These are phyloP conservation scores for Ascoidea rubescens DNA, from an alignment of 805 yeast genomes.

Conservation along the genomic window DNA sequence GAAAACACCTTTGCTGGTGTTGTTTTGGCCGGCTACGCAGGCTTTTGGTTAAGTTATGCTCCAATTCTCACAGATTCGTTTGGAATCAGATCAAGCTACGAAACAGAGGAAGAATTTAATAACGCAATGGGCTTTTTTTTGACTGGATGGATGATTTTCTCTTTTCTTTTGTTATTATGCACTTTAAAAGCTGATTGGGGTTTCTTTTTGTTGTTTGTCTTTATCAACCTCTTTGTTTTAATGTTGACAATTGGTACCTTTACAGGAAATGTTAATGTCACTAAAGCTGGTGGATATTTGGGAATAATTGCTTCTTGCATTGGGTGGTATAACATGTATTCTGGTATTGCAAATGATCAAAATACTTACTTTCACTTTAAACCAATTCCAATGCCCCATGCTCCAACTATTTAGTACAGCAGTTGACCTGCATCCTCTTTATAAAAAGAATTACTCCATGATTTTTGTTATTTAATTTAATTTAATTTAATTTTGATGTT, in stretches of 20 bases:
- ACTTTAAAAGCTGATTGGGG: constrained; percentile 53
- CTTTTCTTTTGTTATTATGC: constrained; percentile 28
- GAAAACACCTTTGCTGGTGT: constrained; percentile 71
- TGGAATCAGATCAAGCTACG: constrained; percentile 36
- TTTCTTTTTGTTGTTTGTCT: constrained; percentile 40
- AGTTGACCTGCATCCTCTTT: too few relatives aligned
- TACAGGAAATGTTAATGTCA: constrained; percentile 19
- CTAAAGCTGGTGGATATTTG: constrained; percentile 48
- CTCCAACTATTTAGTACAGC: too few relatives aligned
- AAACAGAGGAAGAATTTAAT: constrained; percentile 20
- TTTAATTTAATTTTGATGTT: too few relatives aligned
- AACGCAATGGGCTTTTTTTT: constrained; percentile 33
- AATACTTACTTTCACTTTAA: constrained; percentile 43
- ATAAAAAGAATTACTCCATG: too few relatives aligned
- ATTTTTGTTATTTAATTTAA: too few relatives aligned
- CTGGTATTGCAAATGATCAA: constrained; percentile 42
- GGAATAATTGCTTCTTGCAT: constrained; percentile 41
- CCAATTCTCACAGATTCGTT: constrained; percentile 47
- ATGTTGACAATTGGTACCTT: constrained; percentile 40
- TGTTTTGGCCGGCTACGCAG: constrained; percentile 36
- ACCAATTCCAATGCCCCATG: constrained; percentile 37
- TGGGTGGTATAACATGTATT: constrained; percentile 53
- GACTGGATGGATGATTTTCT: constrained; percentile 34
- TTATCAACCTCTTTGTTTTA: constrained; percentile 16
- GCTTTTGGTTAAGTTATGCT: constrained; percentile 68